A percentile compares a stretch with the other conserved stretches of the same genome.
Evolutionary conservation across 139 green algal species (phyloP).

Genomic region (Zygnema cylindricum): DNA sequence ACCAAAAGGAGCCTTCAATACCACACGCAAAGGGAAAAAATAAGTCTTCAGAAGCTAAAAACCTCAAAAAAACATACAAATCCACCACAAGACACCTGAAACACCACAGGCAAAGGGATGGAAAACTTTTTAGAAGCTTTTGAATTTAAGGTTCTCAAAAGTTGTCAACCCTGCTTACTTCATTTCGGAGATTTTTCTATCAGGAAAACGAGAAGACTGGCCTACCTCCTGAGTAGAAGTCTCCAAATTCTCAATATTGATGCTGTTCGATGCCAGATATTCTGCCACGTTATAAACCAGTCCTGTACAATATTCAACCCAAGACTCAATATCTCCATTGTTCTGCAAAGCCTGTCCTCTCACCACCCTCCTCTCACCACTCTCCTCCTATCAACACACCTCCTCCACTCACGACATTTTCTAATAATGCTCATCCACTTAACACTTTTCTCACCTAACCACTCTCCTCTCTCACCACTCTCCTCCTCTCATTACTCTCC

Average conservation of each 20-base stretch:
- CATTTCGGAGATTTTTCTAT: background rate
- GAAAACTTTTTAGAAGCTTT: background rate
- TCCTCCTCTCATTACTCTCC: no score
- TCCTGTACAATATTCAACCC: constrained; percentile 10
- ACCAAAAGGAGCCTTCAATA: constrained; percentile 28
- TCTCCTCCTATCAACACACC: no score
- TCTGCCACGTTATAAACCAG: constrained; percentile 51
- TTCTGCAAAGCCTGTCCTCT: background rate
- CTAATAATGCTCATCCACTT: no score
- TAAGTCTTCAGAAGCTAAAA: background rate
- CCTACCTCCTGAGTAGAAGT: constrained; percentile 55
- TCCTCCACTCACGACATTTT: no score
- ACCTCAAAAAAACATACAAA: background rate
- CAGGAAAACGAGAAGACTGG: background rate
- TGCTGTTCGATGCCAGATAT: constrained; percentile 24
- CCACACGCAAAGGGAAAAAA: no score
- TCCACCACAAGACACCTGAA: background rate
- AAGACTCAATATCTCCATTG: background rate
- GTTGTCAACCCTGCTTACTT: no score
- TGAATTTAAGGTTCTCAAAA: no score
- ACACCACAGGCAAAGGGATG: background rate
- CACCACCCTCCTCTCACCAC: no score
- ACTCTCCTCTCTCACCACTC: no score
- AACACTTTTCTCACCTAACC: no score
- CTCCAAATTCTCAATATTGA: constrained; percentile 63